Evolutionary conservation across 306 rosid species (phyloP).

Genomic region (Pyrus bretschneideri): DNA sequence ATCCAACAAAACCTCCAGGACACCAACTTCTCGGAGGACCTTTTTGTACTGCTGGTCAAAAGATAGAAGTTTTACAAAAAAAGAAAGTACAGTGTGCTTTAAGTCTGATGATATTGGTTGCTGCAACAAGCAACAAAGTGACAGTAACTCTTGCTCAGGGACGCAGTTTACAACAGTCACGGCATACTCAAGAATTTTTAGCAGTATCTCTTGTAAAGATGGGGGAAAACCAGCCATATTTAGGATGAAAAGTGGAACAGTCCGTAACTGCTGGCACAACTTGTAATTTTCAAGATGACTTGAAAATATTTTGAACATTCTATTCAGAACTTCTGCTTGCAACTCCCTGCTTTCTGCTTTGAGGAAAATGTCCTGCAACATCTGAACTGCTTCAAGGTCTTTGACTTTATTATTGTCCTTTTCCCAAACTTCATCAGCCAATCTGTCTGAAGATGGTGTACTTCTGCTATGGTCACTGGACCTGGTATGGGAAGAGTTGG

Average conservation of each 20-base stretch:
- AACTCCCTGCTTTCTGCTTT: slow-evolving; percentile 72
- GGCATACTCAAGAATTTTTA: slow-evolving; percentile 98
- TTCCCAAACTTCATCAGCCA: slow-evolving; percentile 86
- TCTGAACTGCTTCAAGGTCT: slow-evolving; percentile 98
- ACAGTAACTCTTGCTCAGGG: slow-evolving; percentile 97
- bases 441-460: slow-evolving; percentile 63
- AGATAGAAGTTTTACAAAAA: slow-evolving; percentile 90
- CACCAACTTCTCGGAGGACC: slow-evolving; percentile 98
- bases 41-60: slow-evolving; percentile 97
- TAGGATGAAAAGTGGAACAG: slow-evolving; percentile 92
- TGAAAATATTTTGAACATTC: slow-evolving; percentile 92
- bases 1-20: slow-evolving; percentile 91
- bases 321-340: slow-evolving; percentile 94
- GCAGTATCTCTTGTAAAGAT: slow-evolving; percentile 76
- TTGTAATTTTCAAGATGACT: slow-evolving; percentile 92
- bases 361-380: slow-evolving; percentile 96
- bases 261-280: slow-evolving; percentile 88
- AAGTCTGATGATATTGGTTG: slow-evolving; percentile 86
- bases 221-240: slow-evolving; percentile 91
- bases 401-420: slow-evolving; percentile 80
- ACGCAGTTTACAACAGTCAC: slow-evolving; percentile 98
- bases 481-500: slow-evolving; percentile 61
- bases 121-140: slow-evolving; percentile 97
- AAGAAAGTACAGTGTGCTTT: slow-evolving; percentile 84
- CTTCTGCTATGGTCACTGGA: slow-evolving; percentile 61